A percentile compares a stretch with the other conserved stretches of the same genome.
phyloP scores from a whole-genome alignment of 2,329 filamentous ascomycete genomes.

The Pseudocercospora crystallina region DNA sequence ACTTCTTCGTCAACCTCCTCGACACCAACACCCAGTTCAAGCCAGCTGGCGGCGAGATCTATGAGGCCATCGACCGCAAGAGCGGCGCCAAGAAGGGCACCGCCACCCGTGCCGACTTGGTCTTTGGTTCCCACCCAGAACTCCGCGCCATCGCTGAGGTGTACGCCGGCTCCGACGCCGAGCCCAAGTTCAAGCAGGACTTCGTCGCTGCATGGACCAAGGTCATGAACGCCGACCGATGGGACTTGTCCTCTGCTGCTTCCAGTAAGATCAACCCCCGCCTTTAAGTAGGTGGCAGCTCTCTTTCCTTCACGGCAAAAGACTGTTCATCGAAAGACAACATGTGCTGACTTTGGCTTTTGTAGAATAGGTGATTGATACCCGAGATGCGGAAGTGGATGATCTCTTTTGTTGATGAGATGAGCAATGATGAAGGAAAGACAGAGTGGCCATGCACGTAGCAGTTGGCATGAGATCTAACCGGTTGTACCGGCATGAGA shows the following conservation, averaged over 20 bases:
- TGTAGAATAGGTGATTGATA: not conserved
- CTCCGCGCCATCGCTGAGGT: constrained; percentile 69
- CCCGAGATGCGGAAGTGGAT: no score
- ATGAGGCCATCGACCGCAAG: constrained; percentile 65
- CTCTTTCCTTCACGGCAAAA: not conserved
- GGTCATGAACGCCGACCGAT: constrained; percentile 73
- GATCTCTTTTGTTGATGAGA: no score
- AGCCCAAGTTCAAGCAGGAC: constrained; percentile 67
- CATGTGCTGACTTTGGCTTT: not conserved
- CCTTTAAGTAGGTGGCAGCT: constrained; percentile 1
- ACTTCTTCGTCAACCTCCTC: constrained; percentile 80
- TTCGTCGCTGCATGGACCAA: constrained; percentile 72
- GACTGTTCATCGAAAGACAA: not conserved
- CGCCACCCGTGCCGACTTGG: constrained; percentile 66
- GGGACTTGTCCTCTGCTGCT: constrained; percentile 49
- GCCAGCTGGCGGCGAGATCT: constrained; percentile 56
- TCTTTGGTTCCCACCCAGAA: constrained; percentile 74
- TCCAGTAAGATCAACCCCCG: constrained; percentile 16
- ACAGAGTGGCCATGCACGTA: no score
- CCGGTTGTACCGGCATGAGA: no score
- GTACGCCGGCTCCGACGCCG: constrained; percentile 61
- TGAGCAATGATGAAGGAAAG: no score
- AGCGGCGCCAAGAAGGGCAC: constrained; percentile 67
- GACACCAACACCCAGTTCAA: constrained; percentile 68
- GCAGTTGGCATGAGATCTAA: no score